A percentile compares a stretch with the other conserved stretches of the same genome.
Evolutionary conservation across 2,329 filamentous ascomycete species (phyloP).

Genomic region (Aspergillus bombycis): DNA sequence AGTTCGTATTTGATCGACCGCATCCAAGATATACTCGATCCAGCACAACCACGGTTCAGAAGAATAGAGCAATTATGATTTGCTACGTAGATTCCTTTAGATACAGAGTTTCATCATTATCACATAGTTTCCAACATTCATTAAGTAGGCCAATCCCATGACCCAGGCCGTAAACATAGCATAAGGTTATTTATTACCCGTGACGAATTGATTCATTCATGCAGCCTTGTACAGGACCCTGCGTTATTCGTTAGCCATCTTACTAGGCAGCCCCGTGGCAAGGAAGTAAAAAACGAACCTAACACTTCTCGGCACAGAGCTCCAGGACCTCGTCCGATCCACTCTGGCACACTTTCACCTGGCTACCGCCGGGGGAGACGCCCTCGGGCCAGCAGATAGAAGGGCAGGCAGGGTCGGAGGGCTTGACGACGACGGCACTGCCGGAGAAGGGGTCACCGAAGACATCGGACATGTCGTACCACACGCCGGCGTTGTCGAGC

Average conservation of each 20-base stretch:
- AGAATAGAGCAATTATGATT: neutral
- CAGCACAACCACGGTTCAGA: neutral
- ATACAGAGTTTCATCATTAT: neutral
- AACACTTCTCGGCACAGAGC: conserved; percentile 34
- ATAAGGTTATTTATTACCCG: too few relatives aligned
- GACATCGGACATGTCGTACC: conserved; percentile 49
- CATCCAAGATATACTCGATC: neutral
- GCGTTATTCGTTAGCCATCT: neutral
- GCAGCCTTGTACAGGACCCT: neutral
- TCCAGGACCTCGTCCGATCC: conserved; percentile 32
- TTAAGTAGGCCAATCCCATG: neutral
- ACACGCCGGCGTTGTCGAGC: conserved; percentile 39
- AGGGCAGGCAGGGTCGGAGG: conserved; percentile 28
- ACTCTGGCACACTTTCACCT: conserved; percentile 33
- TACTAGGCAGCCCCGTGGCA: neutral
- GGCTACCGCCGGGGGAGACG: conserved; percentile 32
- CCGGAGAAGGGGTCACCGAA: conserved; percentile 47
- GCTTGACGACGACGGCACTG: conserved; percentile 26
- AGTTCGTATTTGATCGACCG: neutral
- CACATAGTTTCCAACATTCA: neutral
- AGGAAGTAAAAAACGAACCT: neutral
- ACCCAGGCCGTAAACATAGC: neutral
- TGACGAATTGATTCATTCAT: too few relatives aligned
- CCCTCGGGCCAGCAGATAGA: conserved; percentile 38
- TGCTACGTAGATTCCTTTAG: neutral